Evolutionary conservation across 306 rosid genomes (phyloP).

Genomic region (Pterocarpus santalinus): DNA sequence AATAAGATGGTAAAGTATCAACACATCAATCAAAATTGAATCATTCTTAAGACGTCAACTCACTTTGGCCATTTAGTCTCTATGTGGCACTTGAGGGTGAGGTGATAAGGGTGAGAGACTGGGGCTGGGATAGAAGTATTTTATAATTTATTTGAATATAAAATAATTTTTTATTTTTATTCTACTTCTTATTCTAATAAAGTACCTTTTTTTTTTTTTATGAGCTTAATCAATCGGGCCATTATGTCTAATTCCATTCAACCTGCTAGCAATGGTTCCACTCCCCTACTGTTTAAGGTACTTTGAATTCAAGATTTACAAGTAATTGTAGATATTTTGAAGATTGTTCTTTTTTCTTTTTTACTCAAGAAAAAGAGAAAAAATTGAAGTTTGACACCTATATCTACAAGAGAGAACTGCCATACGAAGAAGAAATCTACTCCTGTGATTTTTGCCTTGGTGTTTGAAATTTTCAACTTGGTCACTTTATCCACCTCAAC

Average conservation of each 20-base stretch:
- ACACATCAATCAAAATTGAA: background rate
- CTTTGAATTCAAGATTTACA: background rate
- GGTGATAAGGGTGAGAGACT: too few species aligned
- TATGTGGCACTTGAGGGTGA: background rate
- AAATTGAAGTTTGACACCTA: background rate
- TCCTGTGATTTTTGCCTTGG: background rate
- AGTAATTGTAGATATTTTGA: background rate
- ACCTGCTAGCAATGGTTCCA: background rate
- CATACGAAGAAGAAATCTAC: background rate
- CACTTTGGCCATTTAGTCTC: background rate
- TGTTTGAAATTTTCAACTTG: slow-evolving; percentile 5
- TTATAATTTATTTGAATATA: too few species aligned
- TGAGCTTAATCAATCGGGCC: too few species aligned
- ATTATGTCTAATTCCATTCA: background rate
- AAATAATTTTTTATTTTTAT: too few species aligned
- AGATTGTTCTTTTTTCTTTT: background rate
- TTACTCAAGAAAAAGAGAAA: background rate
- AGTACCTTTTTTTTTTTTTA: too few species aligned
- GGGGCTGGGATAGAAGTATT: too few species aligned
- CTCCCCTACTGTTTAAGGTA: background rate
- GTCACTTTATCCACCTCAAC: background rate
- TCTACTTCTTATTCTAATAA: too few species aligned
- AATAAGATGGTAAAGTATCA: background rate
- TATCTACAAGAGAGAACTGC: background rate
- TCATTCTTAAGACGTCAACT: background rate